These are phyloP conservation scores for Phytophthora cactorum DNA, from an alignment of 352 stramenopile genomes.

Conservation along the genomic window DNA sequence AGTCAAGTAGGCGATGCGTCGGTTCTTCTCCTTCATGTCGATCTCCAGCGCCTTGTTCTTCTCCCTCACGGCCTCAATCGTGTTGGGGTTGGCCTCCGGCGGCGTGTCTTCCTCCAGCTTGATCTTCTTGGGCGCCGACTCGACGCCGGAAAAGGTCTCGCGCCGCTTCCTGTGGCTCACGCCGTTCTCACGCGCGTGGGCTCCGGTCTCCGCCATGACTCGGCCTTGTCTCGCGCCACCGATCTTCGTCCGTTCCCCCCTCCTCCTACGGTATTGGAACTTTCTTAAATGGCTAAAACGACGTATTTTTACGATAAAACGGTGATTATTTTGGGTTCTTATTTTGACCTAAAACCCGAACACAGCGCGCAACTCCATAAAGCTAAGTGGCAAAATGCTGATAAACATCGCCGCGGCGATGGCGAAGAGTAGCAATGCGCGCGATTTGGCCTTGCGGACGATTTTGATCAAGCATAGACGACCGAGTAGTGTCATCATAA, in stretches of 20 bases:
- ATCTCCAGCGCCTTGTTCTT: slow-evolving; percentile 80
- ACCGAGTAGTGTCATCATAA: slow-evolving; percentile 43
- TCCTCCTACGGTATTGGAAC: slow-evolving; percentile 22
- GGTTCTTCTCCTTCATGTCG: slow-evolving; percentile 85
- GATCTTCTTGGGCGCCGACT: slow-evolving; percentile 62
- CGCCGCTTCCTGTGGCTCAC: slow-evolving; percentile 50
- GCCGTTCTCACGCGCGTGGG: slow-evolving; percentile 35
- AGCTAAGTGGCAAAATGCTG: slow-evolving; percentile 41
- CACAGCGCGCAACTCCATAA: slow-evolving; percentile 28
- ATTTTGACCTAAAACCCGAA: slow-evolving; percentile 31
- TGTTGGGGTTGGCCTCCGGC: slow-evolving; percentile 77
- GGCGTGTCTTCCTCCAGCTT: slow-evolving; percentile 67
- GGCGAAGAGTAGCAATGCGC: slow-evolving; percentile 40
- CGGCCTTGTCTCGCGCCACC: slow-evolving; percentile 10
- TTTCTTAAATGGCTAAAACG: slow-evolving; percentile 18
- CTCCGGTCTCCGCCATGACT: slow-evolving; percentile 38
- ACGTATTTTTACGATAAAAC: slow-evolving; percentile 22
- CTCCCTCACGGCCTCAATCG: slow-evolving; percentile 73
- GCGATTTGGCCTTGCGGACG: slow-evolving; percentile 43
- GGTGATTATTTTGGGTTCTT: slow-evolving; percentile 25
- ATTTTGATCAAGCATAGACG: slow-evolving; percentile 41
- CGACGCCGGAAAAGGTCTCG: slow-evolving; percentile 28
- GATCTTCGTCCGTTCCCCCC: slow-evolving; percentile 31
- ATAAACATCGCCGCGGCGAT: slow-evolving; percentile 40
- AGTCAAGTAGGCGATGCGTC: slow-evolving; percentile 69